Evolutionary conservation across 83 land plant species (phyloP), one percentile per base, ranked within the genome.

Genomic region (Picea abies): DNA sequence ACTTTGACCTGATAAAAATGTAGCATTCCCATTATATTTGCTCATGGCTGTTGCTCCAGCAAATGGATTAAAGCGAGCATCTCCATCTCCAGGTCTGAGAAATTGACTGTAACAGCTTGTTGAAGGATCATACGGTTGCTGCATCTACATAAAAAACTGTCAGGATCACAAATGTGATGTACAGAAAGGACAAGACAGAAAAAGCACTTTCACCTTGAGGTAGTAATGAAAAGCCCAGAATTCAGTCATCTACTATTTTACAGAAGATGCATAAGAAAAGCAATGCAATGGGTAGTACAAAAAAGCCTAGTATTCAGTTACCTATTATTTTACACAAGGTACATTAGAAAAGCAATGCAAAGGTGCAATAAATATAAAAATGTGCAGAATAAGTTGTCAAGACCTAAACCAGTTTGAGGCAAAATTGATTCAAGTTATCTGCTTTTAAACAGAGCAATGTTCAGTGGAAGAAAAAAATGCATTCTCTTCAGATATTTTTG

Each of bases 51-150:
- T 90, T 70, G 93, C 82, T 17, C 90, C 67, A 67, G 76, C 79
- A 83, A 92, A 92, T 32, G 93, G 93, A 75, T 92, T 88, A 79
- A 89, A 80, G 12, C 92, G 94, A 1, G 93, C 91, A 81, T 96
- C 96, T 63, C 84, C 86, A 63, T 96, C 52, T 81, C 88, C 87
- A n/a, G 97, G 86, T 23, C 95, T 91, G 76, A 91, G 93, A 52
- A 90, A 82, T 81, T 87, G 95, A 7, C 90, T 84, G 12, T 72
- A 92, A 81, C 84, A 90, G 85, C 83, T 94, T 71, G 92, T 64
- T 19, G 90, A 85, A 17, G 93, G 89, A 84, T 96, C 90, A 76
- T 81, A 89, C 15, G 88, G 87, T 79, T 94, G 98, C 88, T 87
- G 88, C 15, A 87, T 87, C 93, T 89, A 80, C 41, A 80, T 10